Conservation (phyloP, 2,329 filamentous ascomycete genomes). For the Septoria petroselini region DNA sequence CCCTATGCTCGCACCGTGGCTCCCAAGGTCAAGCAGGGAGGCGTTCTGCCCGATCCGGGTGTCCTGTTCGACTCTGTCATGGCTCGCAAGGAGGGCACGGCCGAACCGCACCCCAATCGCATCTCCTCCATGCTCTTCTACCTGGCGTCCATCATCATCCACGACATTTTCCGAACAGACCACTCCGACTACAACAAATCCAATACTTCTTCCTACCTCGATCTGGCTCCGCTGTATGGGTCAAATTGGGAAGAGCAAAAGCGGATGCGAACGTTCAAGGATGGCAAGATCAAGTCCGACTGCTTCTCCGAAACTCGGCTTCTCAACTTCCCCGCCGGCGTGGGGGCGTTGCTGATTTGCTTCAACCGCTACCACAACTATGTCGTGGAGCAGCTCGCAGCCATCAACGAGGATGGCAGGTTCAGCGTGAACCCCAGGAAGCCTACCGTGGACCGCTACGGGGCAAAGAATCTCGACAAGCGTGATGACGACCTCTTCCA, state of each 20-base stretch:
- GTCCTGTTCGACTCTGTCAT: constrained; percentile 67
- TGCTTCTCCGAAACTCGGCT: constrained; percentile 65
- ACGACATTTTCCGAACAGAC: constrained; percentile 64
- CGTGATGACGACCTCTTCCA: constrained; percentile 52
- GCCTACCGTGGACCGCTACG: constrained; percentile 35
- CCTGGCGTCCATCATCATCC: constrained; percentile 63
- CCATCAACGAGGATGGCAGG: constrained; percentile 80
- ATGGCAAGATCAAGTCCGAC: constrained; percentile 69
- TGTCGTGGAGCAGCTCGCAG: constrained; percentile 70
- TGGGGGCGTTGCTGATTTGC: constrained; percentile 65
- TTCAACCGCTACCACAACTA: constrained; percentile 81
- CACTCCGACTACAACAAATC: constrained; percentile 61
- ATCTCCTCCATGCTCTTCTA: constrained; percentile 75
- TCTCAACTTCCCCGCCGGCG: constrained; percentile 64
- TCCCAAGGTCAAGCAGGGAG: constrained; percentile 55
- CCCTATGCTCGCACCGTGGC: constrained; percentile 67
- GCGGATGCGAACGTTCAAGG: constrained; percentile 60
- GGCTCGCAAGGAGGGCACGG: constrained; percentile 58
- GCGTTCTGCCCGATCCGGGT: constrained; percentile 61
- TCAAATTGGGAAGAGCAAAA: constrained; percentile 66
- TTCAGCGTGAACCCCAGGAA: constrained; percentile 67
- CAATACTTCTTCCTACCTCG: constrained; percentile 70
- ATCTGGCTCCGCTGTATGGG: constrained; percentile 70
- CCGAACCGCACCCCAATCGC: constrained; percentile 62
- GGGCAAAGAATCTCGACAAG: constrained; percentile 34